Base-by-base conservation (phyloP, 345 rosid genomes). In the Angophora floribunda region DNA sequence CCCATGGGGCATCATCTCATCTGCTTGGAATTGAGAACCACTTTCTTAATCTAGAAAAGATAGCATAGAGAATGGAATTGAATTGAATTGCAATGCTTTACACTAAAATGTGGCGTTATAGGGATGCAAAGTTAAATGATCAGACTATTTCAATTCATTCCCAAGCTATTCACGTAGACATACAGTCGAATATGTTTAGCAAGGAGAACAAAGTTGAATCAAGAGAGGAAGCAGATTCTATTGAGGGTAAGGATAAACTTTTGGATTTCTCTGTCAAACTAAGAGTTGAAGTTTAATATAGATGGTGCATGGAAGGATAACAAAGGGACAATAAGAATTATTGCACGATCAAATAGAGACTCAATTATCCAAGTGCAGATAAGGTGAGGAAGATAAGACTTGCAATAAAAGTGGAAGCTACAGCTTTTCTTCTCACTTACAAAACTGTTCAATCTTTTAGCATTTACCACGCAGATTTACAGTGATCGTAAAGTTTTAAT, bases 161-260 rank as follows among this genome's bases (percentile, higher is more conserved):
- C 30, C 1, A 24, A 0, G 0, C 4, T 13, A 57, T 57, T 57
- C 6, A 57, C 9, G 0, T 24, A 1, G 0, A 21, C 13, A 1
- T 57, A 24, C n/a, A 57, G 22, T 57, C 3, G 0, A 24, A 57
- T 24, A 24, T 57, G n/a, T 57, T 57, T 12, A 24, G 24, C 13
- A 24, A 24, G 63, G 63, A 26, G 63, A 24, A 57, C 24, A 4
- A 13, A 59, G 65, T 24, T 59, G 65, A 59, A 28, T 59, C 24
- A 59, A 24, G 14, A 0, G 0, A 0, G 26, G 65, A 59, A 59
- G 65, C 11, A 59, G 65, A 59, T 59, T 59, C 65, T 59, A 59
- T 0, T 5, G 65, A 36, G 30, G 0, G 0, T 59, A 59, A 59
- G 65, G 1, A 59, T 0, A 59, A 0, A 26, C 30, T 26, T 0